Base-by-base conservation (phyloP, 2,329 filamentous ascomycete species). In the Pleoardoris graminearum region DNA sequence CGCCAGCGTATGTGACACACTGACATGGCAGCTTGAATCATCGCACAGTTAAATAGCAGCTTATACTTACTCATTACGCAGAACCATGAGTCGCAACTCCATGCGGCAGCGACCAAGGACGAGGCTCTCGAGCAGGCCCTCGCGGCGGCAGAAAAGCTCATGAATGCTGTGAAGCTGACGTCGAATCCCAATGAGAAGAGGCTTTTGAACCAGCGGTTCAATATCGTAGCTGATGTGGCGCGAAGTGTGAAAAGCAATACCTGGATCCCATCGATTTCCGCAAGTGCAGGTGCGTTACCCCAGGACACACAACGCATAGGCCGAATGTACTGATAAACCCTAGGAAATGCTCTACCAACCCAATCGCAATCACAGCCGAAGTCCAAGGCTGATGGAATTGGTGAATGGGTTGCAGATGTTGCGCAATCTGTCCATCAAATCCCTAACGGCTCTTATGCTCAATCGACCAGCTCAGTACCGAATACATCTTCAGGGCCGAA, bases 101-200 rank as follows among this genome's bases (percentile, higher is more conserved):
- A 77, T 54, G 68, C 71, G 54, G 77, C 83, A 32, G 68, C 71
- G 21, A 82, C 79, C 42, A 81, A 83, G 59, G 75, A 82, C 60
- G 85, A 86, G 61, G 91, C 90, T 37, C 80, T 97, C 50, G 78
- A 85, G 46, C 82, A 89, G 70, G 87, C 90, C 44, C 90, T 96
- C 66, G 78, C 81, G 58, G 89, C 89, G 4, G 88, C 86, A 19
- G 91, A 97, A 69, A 77, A 88, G 45, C 92, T 94, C 62, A 90
- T 97, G 85, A 83, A 84, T 65, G 90, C 90, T 2, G 77, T 90
- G 48, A 80, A 44, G 53, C 77, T 89, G 53, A 82, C 86, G 5
- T 73, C 78, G n/a, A 79, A 76, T 46, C 75, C 83, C n/a, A 71
- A 75, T 3, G 87, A 95, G 51, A 90, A 85, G 61, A 76, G 78